phyloP scores from a whole-genome alignment of 2,329 filamentous ascomycete genomes.

The Cryphonectria nitschkei region DNA sequence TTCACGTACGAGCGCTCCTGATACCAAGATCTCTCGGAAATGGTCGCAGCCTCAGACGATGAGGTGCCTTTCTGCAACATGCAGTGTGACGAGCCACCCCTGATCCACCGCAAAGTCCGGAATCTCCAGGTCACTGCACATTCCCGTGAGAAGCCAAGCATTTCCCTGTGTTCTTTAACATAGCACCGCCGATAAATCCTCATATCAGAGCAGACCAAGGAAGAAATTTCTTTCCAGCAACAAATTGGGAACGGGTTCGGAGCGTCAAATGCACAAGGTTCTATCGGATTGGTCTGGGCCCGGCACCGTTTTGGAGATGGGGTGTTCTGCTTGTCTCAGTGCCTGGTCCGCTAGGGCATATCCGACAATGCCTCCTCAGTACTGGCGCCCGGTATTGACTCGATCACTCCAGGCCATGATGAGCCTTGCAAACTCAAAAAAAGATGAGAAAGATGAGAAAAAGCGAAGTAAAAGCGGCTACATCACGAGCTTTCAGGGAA shows the following conservation, averaged over 20 bases:
- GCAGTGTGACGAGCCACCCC: conserved; percentile 25
- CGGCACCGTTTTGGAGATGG: background rate
- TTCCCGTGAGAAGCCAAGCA: background rate
- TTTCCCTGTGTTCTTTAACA: background rate
- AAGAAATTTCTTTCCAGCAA: background rate
- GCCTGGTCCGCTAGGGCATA: background rate
- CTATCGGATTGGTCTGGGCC: background rate
- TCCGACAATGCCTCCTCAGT: background rate
- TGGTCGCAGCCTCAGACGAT: conserved; percentile 11
- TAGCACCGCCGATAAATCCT: background rate
- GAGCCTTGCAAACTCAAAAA: conserved; percentile 2
- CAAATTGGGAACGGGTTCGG: background rate
- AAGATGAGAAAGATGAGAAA: background rate
- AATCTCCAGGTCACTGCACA: background rate
- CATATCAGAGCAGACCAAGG: background rate
- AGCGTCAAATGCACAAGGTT: background rate
- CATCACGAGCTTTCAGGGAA: background rate
- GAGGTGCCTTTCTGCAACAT: conserved; percentile 25
- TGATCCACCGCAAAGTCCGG: conserved; percentile 4
- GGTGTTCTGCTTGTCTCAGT: background rate
- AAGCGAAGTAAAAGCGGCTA: background rate
- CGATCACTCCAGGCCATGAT: background rate
- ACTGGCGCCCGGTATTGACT: conserved; percentile 1
- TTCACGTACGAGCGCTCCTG: conserved; percentile 6
- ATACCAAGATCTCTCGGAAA: background rate